phyloP scores from a whole-genome alignment of 345 rosid genomes.

The Lepidium didymum region DNA sequence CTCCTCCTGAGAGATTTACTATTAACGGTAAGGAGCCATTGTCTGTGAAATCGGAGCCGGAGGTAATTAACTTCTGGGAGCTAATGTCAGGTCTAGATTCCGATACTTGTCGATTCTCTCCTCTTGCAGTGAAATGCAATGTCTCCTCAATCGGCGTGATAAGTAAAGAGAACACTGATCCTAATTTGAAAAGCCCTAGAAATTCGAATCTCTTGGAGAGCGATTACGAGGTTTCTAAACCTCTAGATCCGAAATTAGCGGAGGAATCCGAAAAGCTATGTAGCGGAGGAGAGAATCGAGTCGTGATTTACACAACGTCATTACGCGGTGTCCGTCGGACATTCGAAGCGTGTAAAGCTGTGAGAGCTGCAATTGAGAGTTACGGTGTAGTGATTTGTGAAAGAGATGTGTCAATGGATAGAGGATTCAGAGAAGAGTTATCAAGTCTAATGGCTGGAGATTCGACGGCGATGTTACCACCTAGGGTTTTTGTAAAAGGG shows the following conservation, averaged over 20 bases:
- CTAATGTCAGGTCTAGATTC: conserved; percentile 77
- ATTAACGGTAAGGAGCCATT: conserved; percentile 32
- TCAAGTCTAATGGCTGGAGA: conserved; percentile 31
- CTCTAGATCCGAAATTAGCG: conserved; percentile 17
- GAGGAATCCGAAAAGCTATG: conserved; percentile 26
- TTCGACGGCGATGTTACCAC: conserved; percentile 37
- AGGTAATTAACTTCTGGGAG: conserved; percentile 77
- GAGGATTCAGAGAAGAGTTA: conserved; percentile 68
- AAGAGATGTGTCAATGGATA: conserved; percentile 78
- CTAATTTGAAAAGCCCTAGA: conserved; percentile 28
- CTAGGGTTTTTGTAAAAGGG: conserved; percentile 67
- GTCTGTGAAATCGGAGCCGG: conserved; percentile 39
- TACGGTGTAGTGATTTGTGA: conserved; percentile 48
- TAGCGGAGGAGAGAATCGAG: conserved; percentile 37
- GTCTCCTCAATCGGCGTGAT: background rate
- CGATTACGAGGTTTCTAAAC: background rate
- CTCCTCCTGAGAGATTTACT: conserved; percentile 53
- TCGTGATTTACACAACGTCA: conserved; percentile 70
- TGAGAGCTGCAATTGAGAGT: conserved; percentile 51
- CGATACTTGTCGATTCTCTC: conserved; percentile 64
- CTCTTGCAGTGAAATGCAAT: conserved; percentile 17
- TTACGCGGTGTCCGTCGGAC: conserved; percentile 76
- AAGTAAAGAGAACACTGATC: conserved; percentile 49
- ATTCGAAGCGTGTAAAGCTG: conserved; percentile 74
- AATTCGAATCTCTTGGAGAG: background rate